Conservation (phyloP, 2,329 filamentous ascomycete species). For the Rutstroemia sp. region DNA sequence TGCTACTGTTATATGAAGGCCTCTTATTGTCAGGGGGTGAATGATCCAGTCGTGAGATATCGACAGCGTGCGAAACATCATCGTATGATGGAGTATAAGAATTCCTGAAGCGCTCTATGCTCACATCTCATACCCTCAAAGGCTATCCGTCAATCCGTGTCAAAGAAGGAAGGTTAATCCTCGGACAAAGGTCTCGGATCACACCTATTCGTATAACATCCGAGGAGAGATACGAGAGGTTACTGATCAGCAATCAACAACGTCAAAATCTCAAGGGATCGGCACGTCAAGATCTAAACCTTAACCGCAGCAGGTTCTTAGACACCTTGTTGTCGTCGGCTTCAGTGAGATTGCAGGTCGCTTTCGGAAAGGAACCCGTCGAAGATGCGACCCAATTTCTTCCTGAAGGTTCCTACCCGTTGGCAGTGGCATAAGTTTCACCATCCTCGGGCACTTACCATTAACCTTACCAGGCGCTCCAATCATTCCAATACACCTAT, state of each 20-base stretch:
- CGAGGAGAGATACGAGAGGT: no score
- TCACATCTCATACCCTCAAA: no score
- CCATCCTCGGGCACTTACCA: neutral
- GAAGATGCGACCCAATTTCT: constrained; percentile 4
- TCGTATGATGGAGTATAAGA: neutral
- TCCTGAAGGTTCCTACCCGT: neutral
- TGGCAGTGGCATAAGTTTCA: constrained; percentile 1
- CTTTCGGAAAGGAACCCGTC: constrained; percentile 1
- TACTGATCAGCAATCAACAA: no score
- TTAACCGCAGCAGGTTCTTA: neutral
- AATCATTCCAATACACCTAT: neutral
- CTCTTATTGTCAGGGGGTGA: neutral
- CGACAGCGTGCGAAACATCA: neutral
- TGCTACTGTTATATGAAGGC: neutral
- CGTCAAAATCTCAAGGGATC: neutral
- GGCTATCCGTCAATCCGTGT: no score
- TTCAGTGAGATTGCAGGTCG: neutral
- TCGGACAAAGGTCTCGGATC: no score
- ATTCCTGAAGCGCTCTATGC: neutral
- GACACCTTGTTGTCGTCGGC: neutral
- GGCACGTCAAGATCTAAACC: neutral
- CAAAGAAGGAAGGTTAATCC: no score
- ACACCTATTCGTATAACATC: no score
- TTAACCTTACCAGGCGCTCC: neutral
- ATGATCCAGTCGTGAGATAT: neutral